phyloP scores from a whole-genome alignment of 768 basidiomycete genomes.

The Chalciporus piperatus region DNA sequence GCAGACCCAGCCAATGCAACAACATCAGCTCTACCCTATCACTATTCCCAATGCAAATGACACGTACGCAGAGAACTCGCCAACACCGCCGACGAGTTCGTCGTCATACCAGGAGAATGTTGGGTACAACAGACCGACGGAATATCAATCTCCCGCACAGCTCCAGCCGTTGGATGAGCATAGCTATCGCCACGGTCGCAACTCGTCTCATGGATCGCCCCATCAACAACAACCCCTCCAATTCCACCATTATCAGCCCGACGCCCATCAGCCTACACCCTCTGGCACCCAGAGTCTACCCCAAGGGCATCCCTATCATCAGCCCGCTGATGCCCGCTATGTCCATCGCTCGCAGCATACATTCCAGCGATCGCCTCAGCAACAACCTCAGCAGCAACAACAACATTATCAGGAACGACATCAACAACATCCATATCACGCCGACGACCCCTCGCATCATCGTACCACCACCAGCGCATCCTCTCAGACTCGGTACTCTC shows the following conservation, averaged over 20 bases:
- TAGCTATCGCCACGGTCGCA: background rate
- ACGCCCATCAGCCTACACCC: conserved; percentile 11
- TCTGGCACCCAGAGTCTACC: conserved; percentile 18
- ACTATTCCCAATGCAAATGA: conserved; percentile 15
- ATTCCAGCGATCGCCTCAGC: conserved; percentile 13
- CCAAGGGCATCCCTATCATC: conserved; percentile 10
- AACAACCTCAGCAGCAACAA: conserved; percentile 21
- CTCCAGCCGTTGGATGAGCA: background rate
- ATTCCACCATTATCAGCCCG: conserved; percentile 14
- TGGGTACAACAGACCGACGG: conserved; percentile 2
- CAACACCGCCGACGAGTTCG: conserved; percentile 5
- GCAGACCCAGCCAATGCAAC: conserved; percentile 18
- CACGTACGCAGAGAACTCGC: conserved; percentile 2
- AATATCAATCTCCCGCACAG: background rate
- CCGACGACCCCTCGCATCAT: conserved; percentile 11
- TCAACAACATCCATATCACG: conserved; percentile 15
- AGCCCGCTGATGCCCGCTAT: conserved; percentile 11
- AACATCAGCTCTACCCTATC: conserved; percentile 23
- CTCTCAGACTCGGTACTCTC: conserved; percentile 2
- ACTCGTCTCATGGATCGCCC: conserved; percentile 6
- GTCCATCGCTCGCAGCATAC: conserved; percentile 13
- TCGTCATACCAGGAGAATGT: background rate
- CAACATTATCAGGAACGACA: conserved; percentile 18
- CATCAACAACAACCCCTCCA: background rate
- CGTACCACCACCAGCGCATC: background rate